Evolutionary conservation across 257 asterid genomes (phyloP).

Genomic region (Ocimum tenuiflorum): DNA sequence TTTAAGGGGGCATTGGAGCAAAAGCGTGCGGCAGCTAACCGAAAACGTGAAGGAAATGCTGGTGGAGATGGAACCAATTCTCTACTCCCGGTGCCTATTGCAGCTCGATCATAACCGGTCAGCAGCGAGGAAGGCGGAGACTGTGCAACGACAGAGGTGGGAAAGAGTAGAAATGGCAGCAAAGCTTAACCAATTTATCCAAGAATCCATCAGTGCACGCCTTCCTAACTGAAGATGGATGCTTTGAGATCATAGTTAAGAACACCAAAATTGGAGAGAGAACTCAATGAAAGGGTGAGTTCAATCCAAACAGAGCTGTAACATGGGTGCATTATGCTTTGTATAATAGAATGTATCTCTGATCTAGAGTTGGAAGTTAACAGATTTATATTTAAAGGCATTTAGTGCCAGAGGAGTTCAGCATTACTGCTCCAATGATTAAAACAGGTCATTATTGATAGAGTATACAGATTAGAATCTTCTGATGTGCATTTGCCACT

Average conservation of each 20-base stretch:
- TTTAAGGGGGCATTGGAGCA: conserved; percentile 65
- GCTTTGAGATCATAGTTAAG: background rate
- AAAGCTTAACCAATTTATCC: conserved; percentile 13
- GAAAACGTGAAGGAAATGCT: conserved; percentile 66
- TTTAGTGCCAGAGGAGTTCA: background rate
- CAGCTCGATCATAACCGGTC: conserved; percentile 36
- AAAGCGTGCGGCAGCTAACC: conserved; percentile 51
- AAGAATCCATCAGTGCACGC: conserved; percentile 9
- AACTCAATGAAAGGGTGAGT: background rate
- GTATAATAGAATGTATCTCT: background rate
- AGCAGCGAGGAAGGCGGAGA: conserved; percentile 29
- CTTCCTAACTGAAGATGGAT: background rate
- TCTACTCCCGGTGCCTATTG: conserved; percentile 47
- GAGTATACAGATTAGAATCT: too few relatives aligned
- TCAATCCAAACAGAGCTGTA: background rate
- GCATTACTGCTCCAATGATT: background rate
- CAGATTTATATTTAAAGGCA: background rate
- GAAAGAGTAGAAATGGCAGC: conserved; percentile 49
- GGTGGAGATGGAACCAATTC: conserved; percentile 52
- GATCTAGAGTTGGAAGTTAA: background rate
- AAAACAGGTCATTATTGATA: background rate
- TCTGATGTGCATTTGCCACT: too few relatives aligned
- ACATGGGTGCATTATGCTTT: background rate
- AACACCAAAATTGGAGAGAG: background rate
- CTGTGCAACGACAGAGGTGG: conserved; percentile 50